Evolutionary conservation across 73 alveolate genomes (phyloP).

Genomic region (Paramecium caudatum): DNA sequence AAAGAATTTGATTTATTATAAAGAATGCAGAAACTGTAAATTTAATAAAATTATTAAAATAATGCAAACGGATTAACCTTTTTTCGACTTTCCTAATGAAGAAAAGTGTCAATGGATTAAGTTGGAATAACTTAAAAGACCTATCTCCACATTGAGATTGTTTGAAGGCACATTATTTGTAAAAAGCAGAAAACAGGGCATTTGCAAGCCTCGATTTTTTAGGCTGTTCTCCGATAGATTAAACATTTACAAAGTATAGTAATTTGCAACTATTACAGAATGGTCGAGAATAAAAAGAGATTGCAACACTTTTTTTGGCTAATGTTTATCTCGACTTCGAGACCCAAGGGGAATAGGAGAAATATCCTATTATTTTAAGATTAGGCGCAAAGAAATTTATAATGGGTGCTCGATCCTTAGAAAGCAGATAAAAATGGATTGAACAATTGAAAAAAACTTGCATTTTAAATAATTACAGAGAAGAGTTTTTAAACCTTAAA

Average conservation of each 20-base stretch:
- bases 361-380: not conserved
- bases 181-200: slow-evolving; percentile 4
- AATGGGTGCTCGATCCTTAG: not conserved
- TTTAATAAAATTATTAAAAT: not conserved
- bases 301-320: slow-evolving; percentile 1
- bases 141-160: not conserved
- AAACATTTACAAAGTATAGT: not conserved
- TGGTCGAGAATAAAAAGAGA: slow-evolving; percentile 10
- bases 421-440: slow-evolving; percentile 41
- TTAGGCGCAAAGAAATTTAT: slow-evolving; percentile 26
- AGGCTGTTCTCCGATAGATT: slow-evolving; percentile 34
- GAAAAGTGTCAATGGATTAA: not conserved
- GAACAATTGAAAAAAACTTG: slow-evolving; percentile 8
- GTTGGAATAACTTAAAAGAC: not conserved
- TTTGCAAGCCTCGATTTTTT: slow-evolving; percentile 46
- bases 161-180: slow-evolving; percentile 55
- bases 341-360: not conserved
- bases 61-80: slow-evolving; percentile 30
- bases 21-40: not conserved
- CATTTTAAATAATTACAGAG: slow-evolving; percentile 41
- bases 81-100: not conserved
- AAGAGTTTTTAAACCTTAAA: slow-evolving; percentile 20
- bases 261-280: not conserved
- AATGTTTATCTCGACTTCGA: slow-evolving; percentile 17
- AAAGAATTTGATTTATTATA: slow-evolving; percentile 31